phyloP scores from a whole-genome alignment of 1,139 yeast genomes.

The Kodamaea anthophila region DNA sequence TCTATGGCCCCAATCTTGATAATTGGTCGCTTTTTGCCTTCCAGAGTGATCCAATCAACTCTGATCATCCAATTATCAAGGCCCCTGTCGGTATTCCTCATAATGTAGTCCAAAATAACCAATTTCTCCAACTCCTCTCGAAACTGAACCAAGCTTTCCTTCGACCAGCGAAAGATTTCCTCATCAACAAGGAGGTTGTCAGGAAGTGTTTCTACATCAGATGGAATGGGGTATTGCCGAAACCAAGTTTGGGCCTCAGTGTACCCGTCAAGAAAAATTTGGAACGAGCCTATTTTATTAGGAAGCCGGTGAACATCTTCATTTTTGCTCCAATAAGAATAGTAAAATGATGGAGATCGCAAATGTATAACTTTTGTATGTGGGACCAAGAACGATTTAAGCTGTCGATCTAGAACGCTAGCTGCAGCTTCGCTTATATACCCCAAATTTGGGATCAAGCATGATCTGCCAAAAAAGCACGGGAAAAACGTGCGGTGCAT shows the following conservation, averaged over 20 bases:
- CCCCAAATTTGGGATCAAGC: slow-evolving; percentile 67
- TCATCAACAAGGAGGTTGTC: slow-evolving; percentile 13
- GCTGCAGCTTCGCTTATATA: slow-evolving; percentile 73
- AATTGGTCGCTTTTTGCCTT: slow-evolving; percentile 21
- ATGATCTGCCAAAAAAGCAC: slow-evolving; percentile 70
- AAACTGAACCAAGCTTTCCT: slow-evolving; percentile 43
- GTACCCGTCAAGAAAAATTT: slow-evolving; percentile 55
- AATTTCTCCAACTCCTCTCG: slow-evolving; percentile 61
- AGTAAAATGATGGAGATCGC: slow-evolving; percentile 51
- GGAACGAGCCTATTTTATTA: slow-evolving; percentile 62
- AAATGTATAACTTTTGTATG: slow-evolving; percentile 54
- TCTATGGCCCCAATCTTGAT: slow-evolving; percentile 70
- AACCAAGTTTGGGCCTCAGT: slow-evolving; percentile 59
- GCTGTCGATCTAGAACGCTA: slow-evolving; percentile 53
- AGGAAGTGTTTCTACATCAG: slow-evolving; percentile 16
- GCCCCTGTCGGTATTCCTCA: slow-evolving; percentile 73
- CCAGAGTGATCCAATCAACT: slow-evolving; percentile 36
- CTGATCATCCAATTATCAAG: slow-evolving; percentile 76
- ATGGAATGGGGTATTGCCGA: slow-evolving; percentile 52
- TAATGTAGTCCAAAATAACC: slow-evolving; percentile 64
- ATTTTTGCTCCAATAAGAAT: slow-evolving; percentile 43
- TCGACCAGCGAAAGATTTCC: slow-evolving; percentile 49
- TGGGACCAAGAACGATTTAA: slow-evolving; percentile 59
- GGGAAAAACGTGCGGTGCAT: slow-evolving; percentile 69
- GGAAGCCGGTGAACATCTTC: slow-evolving; percentile 25